phyloP scores from a whole-genome alignment of 1,284 basidiomycete species.

The Irpex sp. region DNA sequence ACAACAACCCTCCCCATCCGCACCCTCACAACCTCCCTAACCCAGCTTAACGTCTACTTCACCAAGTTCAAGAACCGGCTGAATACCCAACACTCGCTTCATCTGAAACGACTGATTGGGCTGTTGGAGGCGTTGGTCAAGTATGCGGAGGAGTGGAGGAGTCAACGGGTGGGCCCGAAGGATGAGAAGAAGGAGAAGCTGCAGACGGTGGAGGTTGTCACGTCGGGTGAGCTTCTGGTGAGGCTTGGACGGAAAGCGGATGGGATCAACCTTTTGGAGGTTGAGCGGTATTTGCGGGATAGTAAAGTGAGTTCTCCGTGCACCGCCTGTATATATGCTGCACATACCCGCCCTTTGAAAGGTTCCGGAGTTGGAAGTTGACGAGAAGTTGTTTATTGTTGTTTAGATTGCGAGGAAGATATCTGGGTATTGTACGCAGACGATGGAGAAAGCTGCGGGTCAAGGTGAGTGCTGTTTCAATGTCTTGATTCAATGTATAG shows the following conservation, averaged over 20 bases:
- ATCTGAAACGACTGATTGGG: constrained; percentile 74
- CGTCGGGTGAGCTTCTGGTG: constrained; percentile 57
- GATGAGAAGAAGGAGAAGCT: background rate
- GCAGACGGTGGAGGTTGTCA: constrained; percentile 49
- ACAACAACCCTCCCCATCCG: constrained; percentile 62
- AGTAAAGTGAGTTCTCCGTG: constrained; percentile 66
- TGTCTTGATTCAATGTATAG: background rate
- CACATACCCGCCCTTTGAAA: no score
- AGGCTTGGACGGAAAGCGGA: constrained; percentile 63
- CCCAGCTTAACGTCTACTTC: constrained; percentile 81
- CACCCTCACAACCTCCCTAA: constrained; percentile 58
- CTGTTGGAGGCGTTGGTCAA: constrained; percentile 66
- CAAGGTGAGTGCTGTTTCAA: constrained; percentile 22
- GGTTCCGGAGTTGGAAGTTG: no score
- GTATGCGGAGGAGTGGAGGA: constrained; percentile 50
- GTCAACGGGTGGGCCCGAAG: constrained; percentile 19
- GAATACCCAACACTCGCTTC: constrained; percentile 68
- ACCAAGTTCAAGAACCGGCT: constrained; percentile 75
- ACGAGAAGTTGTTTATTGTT: background rate
- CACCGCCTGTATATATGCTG: background rate
- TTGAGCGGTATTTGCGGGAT: constrained; percentile 78
- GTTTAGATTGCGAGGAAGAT: constrained; percentile 66
- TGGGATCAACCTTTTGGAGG: constrained; percentile 76
- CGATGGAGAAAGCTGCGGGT: constrained; percentile 45
- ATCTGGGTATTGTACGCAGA: constrained; percentile 74